A percentile compares a stretch with the other conserved stretches of the same genome.
Evolutionary conservation across 805 yeast species (phyloP).

Genomic region (Nakazawaea siamensis): DNA sequence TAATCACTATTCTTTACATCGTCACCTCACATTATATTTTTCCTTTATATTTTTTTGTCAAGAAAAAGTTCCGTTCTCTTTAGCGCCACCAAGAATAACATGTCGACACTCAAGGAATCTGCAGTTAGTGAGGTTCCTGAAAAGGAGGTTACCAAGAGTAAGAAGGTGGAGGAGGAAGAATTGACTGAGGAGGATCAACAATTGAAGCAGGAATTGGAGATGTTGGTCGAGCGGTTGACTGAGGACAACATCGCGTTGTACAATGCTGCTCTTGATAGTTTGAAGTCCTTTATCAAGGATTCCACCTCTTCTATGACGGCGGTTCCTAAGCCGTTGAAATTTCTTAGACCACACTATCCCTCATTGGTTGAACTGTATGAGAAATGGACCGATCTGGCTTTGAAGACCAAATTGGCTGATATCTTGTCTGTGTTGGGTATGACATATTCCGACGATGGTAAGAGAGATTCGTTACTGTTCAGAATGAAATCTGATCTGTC

Average conservation of each 20-base stretch:
- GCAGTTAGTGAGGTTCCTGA: too few relatives aligned
- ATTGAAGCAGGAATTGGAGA: slow-evolving; percentile 78
- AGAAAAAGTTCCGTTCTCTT: too few relatives aligned
- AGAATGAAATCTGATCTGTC: slow-evolving; percentile 41
- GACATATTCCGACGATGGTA: slow-evolving; percentile 82
- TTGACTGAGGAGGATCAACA: slow-evolving; percentile 89
- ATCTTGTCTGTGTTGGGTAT: slow-evolving; percentile 88
- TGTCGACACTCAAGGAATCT: too few relatives aligned
- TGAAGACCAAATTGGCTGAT: slow-evolving; percentile 67
- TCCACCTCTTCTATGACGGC: slow-evolving; percentile 99
- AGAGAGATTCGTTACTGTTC: slow-evolving; percentile 71
- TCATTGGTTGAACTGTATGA: slow-evolving; percentile 57
- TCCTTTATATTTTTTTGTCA: too few relatives aligned
- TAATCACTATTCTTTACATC: too few relatives aligned
- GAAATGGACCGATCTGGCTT: slow-evolving; percentile 46
- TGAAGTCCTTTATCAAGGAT: slow-evolving; percentile 76
- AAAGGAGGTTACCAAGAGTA: too few relatives aligned
- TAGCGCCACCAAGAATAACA: too few relatives aligned
- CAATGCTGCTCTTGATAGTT: slow-evolving; percentile 51
- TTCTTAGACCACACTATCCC: slow-evolving; percentile 81
- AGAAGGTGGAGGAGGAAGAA: slow-evolving; percentile 57
- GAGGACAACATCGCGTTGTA: slow-evolving; percentile 48
- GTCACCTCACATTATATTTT: too few relatives aligned
- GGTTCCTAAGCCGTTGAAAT: slow-evolving; percentile 96
- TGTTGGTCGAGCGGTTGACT: slow-evolving; percentile 70